phyloP scores from a whole-genome alignment of 768 basidiomycete species.

The Leccinum arenicola region DNA sequence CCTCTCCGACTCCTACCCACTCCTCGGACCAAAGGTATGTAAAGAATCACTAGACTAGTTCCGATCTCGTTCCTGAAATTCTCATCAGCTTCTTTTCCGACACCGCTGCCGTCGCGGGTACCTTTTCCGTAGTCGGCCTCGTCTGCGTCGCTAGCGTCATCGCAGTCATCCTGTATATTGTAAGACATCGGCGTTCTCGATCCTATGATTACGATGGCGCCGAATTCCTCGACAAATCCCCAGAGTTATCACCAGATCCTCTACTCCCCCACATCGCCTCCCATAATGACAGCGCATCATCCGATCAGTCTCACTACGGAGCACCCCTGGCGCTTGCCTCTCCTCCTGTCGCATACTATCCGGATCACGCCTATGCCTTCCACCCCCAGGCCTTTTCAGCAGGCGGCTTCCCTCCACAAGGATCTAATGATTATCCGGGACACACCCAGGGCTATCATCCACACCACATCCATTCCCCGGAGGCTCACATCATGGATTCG shows the following conservation, averaged over 20 bases:
- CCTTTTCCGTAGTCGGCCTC: constrained; percentile 42
- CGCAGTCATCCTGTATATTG: constrained; percentile 27
- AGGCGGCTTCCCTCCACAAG: constrained; percentile 6
- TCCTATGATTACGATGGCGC: constrained; percentile 25
- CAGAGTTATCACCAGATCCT: constrained; percentile 8
- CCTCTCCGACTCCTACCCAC: constrained; percentile 13
- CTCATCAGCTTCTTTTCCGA: constrained; percentile 43
- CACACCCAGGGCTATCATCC: constrained; percentile 14
- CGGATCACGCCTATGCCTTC: constrained; percentile 15
- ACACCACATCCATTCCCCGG: constrained; percentile 25
- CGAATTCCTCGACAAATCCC: constrained; percentile 27
- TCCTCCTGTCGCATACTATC: constrained; percentile 24
- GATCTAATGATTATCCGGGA: neutral
- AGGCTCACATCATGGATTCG: constrained; percentile 18
- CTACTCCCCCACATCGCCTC: constrained; percentile 9
- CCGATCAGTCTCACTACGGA: constrained; percentile 24
- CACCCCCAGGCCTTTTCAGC: constrained; percentile 10
- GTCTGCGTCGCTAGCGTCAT: constrained; percentile 32
- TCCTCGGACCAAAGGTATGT: constrained; percentile 26
- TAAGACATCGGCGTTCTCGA: constrained; percentile 28
- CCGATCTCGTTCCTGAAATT: neutral
- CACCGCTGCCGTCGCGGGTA: constrained; percentile 45
- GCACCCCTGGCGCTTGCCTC: constrained; percentile 13
- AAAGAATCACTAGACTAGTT: too few relatives aligned
- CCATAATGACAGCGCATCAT: constrained; percentile 15